phyloP scores from a whole-genome alignment of 257 asterid species.

The Parsonsia alboflavescens region DNA sequence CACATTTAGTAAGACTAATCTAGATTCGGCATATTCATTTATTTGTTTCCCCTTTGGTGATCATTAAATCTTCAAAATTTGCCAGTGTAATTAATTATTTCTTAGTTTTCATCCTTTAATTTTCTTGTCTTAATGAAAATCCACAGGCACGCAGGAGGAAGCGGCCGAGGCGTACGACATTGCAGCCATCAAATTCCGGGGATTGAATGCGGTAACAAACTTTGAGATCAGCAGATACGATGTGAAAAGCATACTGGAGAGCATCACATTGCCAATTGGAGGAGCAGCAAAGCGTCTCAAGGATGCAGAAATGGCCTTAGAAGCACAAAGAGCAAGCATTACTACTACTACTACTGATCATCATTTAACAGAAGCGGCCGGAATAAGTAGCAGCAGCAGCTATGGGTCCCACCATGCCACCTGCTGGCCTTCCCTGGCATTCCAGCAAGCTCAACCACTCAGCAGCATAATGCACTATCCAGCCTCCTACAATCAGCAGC shows the following conservation, averaged over 20 bases:
- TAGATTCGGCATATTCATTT: too few species aligned
- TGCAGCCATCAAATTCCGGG: conserved; percentile 85
- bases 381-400: conserved; percentile 18
- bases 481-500: conserved; percentile 35
- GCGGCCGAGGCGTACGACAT: conserved; percentile 95
- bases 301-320: conserved; percentile 53
- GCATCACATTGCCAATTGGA: conserved; percentile 62
- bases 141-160: conserved; percentile 80
- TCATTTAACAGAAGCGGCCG: conserved; percentile 21
- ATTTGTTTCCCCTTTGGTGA: too few species aligned
- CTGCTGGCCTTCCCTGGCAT: conserved; percentile 50
- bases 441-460: conserved; percentile 51
- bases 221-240: conserved; percentile 77
- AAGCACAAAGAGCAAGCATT: conserved; percentile 34
- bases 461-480: conserved; percentile 29
- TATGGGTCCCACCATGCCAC: conserved; percentile 20
- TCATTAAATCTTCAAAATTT: too few species aligned
- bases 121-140: background rate
- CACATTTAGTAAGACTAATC: too few species aligned
- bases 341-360: too few species aligned
- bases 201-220: conserved; percentile 73
- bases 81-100: too few species aligned
- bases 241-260: conserved; percentile 74
- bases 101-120: too few species aligned
- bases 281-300: conserved; percentile 78